phyloP scores from a whole-genome alignment of 129 eudicot species.

The Daucus carota region DH1_v3.0 NC_030384.2:40216501-40217000 shows the following conservation, averaged over 20 bases:
- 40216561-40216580: not conserved
- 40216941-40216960: slow-evolving; percentile 45
- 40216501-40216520: slow-evolving; percentile 72
- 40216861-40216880: slow-evolving; percentile 34
- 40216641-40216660: slow-evolving; percentile 53
- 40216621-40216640: slow-evolving; percentile 90
- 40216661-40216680: slow-evolving; percentile 72
- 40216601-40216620: slow-evolving; percentile 72
- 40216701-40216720: slow-evolving; percentile 63
- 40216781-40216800: slow-evolving; percentile 27
- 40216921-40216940: slow-evolving; percentile 46
- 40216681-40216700: slow-evolving; percentile 39
- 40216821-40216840: not conserved
- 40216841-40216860: not conserved
- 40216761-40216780: slow-evolving; percentile 36
- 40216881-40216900: slow-evolving; percentile 69
- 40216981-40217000: slow-evolving; percentile 36
- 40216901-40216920: slow-evolving; percentile 51
- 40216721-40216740: slow-evolving; percentile 70
- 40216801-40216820: not conserved
- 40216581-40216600: slow-evolving; percentile 30
- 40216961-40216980: slow-evolving; percentile 69
- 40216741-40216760: slow-evolving; percentile 45
- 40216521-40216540: not conserved
- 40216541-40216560: not conserved